Evolutionary conservation across 2,329 filamentous ascomycete species (phyloP), one percentile per base, ranked within the genome.

Genomic region (Grosmannia huntii): DNA sequence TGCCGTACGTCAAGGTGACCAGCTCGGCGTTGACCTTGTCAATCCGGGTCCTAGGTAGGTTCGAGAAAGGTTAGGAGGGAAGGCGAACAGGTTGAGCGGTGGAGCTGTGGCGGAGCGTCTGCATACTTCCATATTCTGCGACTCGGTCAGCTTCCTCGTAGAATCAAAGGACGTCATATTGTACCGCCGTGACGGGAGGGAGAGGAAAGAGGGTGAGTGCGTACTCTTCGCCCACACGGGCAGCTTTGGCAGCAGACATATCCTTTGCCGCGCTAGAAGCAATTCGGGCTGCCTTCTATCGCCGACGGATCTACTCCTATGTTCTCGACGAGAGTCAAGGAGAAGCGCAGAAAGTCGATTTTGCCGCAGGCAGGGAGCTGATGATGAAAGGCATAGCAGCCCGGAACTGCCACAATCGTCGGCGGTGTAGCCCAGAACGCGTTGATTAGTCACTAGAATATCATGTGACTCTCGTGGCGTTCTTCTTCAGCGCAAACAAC

Each of bases 1-100:
- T 97, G 68, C 94, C 94, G 72, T 99, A 99, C 36, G 94, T 99
- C 67, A 99, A 81, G 52, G 91, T 96, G 56, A 99, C 92, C 61
- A 99, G 82, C 76, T 99, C 94, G 63, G 94, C 90, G 73, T 96
- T 96, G 76, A 97, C 90, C 74, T 97, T 97, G 74, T 97, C 92
- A 68, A 96, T 87, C 68, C 90, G 87, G 60, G 89, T 95, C 75
- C 92, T 97, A 70, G 52, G 36, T 55, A 21, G 7, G 23, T 19
- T 38, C 27, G 9, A n/a, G 31, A 14, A 19, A 5, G 14, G 27
- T 31, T 23, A 23, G 52, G 12, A 38, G 9, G 41, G 48, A 3
- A 19, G 31, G 48, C 28, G 38, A 46, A n/a, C 14, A 7, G 46
- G 5, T 25, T 28, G 38, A 23, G 23, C 25, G 41, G 16, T 14